Conservation (phyloP, 108 stramenopile species). For the Pseudonitzschia multistriata region DNA sequence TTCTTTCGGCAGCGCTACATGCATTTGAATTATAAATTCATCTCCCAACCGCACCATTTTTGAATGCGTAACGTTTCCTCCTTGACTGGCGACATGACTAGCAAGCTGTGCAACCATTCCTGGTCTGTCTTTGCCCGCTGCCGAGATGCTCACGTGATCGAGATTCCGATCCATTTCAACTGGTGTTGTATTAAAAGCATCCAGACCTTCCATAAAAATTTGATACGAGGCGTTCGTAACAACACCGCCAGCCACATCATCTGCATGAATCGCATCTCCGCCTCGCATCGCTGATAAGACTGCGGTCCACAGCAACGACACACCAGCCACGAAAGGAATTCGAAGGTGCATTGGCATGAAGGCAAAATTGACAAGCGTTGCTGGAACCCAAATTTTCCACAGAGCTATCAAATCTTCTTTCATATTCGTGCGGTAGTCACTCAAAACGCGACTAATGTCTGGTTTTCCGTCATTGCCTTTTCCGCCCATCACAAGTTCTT, state of each 20-base stretch:
- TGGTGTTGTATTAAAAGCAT: slow-evolving; percentile 59
- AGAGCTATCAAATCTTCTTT: slow-evolving; percentile 75
- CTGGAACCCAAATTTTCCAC: slow-evolving; percentile 89
- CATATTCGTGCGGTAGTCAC: slow-evolving; percentile 63
- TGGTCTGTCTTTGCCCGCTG: slow-evolving; percentile 65
- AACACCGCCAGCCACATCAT: slow-evolving; percentile 73
- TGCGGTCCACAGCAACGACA: slow-evolving; percentile 80
- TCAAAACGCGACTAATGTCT: slow-evolving; percentile 50
- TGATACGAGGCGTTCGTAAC: slow-evolving; percentile 64
- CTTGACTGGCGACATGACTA: slow-evolving; percentile 53
- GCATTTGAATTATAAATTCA: slow-evolving; percentile 84
- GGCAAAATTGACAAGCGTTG: slow-evolving; percentile 82
- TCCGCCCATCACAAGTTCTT: slow-evolving; percentile 69
- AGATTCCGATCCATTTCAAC: slow-evolving; percentile 68
- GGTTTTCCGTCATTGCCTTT: slow-evolving; percentile 43
- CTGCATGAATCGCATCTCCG: slow-evolving; percentile 66
- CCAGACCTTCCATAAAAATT: slow-evolving; percentile 69
- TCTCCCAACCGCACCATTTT: slow-evolving; percentile 83
- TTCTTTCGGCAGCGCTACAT: slow-evolving; percentile 70
- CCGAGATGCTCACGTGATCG: slow-evolving; percentile 69
- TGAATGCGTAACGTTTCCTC: slow-evolving; percentile 81
- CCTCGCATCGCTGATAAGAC: slow-evolving; percentile 87
- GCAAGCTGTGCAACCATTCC: slow-evolving; percentile 75
- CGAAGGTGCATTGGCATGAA: slow-evolving; percentile 90
- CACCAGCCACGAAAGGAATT: slow-evolving; percentile 81